Evolutionary conservation across 495 filamentous ascomycete genomes (phyloP).

Genomic region (Lepraria neglecta): DNA sequence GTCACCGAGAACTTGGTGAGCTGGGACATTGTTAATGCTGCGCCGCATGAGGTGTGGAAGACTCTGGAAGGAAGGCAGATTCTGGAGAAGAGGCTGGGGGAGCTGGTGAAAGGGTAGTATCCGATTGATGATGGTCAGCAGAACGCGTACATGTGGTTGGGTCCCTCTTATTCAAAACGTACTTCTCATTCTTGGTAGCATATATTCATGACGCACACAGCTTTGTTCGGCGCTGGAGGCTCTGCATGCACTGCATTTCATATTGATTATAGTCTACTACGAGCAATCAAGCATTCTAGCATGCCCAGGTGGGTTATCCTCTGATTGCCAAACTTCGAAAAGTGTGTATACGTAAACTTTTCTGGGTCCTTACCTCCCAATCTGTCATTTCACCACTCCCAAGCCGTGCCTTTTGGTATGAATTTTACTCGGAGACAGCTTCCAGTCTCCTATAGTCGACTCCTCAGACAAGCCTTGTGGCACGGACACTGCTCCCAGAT

Average conservation of each 20-base stretch:
- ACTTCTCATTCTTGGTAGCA: no score
- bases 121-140: not conserved
- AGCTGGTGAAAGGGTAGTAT: slow-evolving; percentile 43
- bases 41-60: slow-evolving; percentile 83
- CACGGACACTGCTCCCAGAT: no score
- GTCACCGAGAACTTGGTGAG: slow-evolving; percentile 67
- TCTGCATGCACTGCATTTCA: not conserved
- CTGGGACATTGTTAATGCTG: slow-evolving; percentile 82
- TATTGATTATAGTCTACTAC: not conserved
- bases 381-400: no score
- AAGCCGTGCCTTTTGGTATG: no score
- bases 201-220: not conserved
- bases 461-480: no score
- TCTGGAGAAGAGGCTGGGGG: slow-evolving; percentile 61
- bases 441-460: no score
- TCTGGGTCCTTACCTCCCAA: no score
- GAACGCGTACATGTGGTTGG: slow-evolving; percentile 2
- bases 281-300: not conserved
- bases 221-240: slow-evolving; percentile 5
- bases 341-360: no score
- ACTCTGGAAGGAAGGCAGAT: slow-evolving; percentile 57
- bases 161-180: no score
- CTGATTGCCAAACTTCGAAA: not conserved
- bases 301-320: not conserved
- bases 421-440: no score